These are phyloP conservation scores for Penicillium corylophilum DNA, from an alignment of 2,329 filamentous ascomycete genomes.

Conservation along the genomic window DNA sequence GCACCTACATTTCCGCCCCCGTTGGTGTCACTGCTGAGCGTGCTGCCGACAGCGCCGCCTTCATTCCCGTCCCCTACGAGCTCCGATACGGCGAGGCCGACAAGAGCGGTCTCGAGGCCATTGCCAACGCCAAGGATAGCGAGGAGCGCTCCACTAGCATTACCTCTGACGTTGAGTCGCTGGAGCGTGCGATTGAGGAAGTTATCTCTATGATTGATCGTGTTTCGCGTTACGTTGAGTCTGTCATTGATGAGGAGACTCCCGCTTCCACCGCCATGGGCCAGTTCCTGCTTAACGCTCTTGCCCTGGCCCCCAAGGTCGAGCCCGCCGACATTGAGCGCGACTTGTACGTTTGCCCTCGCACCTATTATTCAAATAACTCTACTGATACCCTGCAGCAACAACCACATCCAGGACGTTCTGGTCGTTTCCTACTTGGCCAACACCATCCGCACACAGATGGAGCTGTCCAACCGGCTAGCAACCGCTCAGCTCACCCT, in stretches of 20 bases:
- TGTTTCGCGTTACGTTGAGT: slow-evolving; percentile 87
- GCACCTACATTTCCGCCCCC: slow-evolving; percentile 92
- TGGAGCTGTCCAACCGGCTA: slow-evolving; percentile 93
- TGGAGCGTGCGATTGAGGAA: slow-evolving; percentile 83
- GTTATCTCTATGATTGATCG: slow-evolving; percentile 87
- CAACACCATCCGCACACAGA: slow-evolving; percentile 98
- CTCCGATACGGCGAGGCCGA: slow-evolving; percentile 83
- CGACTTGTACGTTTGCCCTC: slow-evolving; percentile 67
- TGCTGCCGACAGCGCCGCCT: slow-evolving; percentile 92
- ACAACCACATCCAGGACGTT: slow-evolving; percentile 99
- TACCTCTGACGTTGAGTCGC: slow-evolving; percentile 82
- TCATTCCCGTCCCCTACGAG: slow-evolving; percentile 95
- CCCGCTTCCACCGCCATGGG: slow-evolving; percentile 87
- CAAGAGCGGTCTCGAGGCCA: slow-evolving; percentile 75
- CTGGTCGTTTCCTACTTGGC: slow-evolving; percentile 97
- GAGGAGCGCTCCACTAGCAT: slow-evolving; percentile 73
- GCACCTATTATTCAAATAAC: slow-evolving; percentile 1
- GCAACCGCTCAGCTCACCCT: slow-evolving; percentile 72
- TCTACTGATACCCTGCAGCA: slow-evolving; percentile 55
- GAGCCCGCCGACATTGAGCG: slow-evolving; percentile 85
- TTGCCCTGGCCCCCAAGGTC: slow-evolving; percentile 93
- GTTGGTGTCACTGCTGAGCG: slow-evolving; percentile 94
- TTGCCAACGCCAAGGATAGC: slow-evolving; percentile 75
- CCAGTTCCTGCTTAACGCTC: slow-evolving; percentile 91
- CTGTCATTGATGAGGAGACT: slow-evolving; percentile 83